Base-by-base conservation (phyloP, 2,329 filamentous ascomycete species). In the Ascochyta pisi region DNA sequence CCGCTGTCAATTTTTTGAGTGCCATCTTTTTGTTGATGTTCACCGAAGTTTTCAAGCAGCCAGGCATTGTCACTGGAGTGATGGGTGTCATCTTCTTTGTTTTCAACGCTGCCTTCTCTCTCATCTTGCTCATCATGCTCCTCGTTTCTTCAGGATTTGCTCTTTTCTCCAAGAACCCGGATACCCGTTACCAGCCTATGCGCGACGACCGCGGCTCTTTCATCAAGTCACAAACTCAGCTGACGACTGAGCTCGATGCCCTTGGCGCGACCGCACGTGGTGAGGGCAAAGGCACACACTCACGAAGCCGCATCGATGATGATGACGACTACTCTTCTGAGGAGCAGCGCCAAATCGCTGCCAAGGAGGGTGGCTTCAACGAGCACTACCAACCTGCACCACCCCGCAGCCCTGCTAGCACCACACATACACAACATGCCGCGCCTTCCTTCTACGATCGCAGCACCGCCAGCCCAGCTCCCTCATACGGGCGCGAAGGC, bases 141-240 rank as follows among this genome's bases (percentile, higher is more conserved):
- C 83, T 94, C 48, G 84, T 92, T 65, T 87, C 89, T 8, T 92
- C 90, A 4, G 79, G 83, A 77, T 91, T 94, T 64, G 90, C 91
- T 42, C 87, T 97, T 70, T 86, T 92, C 74, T 91, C 91, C 59
- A 96, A 96, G 84, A 96, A 97, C 78, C 94, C 94, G 22, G 94
- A 98, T 73, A 91, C 90, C 38, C 89, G 93, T 59, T 98, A 98
- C 78, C 92, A 96, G 77, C 92, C 92, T 68, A 97, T 98, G 93
- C 89, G 90, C 50, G 94, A 98, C 70, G 94, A 98, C 76, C 89
- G 94, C 67, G 92, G 91, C 47, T 97, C 93, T 9, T 97, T 98
- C 79, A 96, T 97, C 87, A 97, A 97, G 82, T 96, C 92, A 13
- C 90, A 95, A 76, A 90, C 90, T 5, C 89, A 94, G 70, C 81